A percentile compares a stretch with the other conserved stretches of the same genome.
Evolutionary conservation across 225 moss, liverwort and hornwort species (phyloP).

Genomic region (Pseudoscleropodium purum): DNA sequence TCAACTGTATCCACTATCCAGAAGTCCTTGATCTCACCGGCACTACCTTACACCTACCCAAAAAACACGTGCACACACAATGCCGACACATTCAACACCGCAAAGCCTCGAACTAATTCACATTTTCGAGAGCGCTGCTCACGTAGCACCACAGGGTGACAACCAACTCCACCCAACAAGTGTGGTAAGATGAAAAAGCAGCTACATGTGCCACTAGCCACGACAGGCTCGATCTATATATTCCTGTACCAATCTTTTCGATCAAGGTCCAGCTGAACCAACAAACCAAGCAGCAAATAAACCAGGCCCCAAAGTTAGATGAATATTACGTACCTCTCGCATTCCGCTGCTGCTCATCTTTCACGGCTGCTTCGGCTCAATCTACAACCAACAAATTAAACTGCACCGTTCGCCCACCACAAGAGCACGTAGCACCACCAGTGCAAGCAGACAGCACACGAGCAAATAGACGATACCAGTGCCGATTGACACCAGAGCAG

Average conservation of each 20-base stretch:
- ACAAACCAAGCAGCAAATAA: neutral
- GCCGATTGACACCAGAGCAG: neutral
- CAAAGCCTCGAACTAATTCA: neutral
- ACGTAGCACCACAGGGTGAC: neutral
- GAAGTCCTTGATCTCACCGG: neutral
- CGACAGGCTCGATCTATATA: neutral
- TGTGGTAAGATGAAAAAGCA: neutral
- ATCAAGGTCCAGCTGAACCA: neutral
- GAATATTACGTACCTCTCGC: neutral
- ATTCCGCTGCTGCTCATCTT: constrained; percentile 3
- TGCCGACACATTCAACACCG: neutral
- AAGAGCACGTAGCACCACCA: neutral
- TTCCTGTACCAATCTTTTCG: neutral
- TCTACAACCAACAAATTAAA: neutral
- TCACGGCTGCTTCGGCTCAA: neutral
- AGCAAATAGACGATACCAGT: neutral
- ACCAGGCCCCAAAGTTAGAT: neutral
- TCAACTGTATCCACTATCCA: neutral
- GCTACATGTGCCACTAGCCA: neutral
- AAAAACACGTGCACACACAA: neutral
- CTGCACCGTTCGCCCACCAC: neutral
- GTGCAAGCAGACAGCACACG: neutral
- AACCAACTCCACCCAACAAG: neutral
- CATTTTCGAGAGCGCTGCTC: neutral
- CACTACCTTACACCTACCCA: neutral